These are phyloP conservation scores for Talaromyces sp. DNA, from an alignment of 2,329 filamentous ascomycete species.

Conservation along the genomic window DNA sequence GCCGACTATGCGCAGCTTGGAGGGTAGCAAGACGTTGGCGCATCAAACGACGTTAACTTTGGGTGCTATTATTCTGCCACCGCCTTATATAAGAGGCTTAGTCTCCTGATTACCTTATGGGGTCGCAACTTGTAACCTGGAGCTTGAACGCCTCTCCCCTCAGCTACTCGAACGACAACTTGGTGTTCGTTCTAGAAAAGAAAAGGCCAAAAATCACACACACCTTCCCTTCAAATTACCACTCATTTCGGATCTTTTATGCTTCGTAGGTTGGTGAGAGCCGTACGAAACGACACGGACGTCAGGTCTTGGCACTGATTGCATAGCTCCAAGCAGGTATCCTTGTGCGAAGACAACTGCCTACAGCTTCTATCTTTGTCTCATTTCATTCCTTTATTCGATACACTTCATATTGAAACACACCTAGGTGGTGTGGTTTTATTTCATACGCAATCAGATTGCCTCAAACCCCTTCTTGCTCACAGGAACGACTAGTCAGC, in stretches of 20 bases:
- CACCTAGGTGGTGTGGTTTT: not conserved
- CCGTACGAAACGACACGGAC: not conserved
- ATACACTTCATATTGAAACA: not conserved
- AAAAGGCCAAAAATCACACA: not conserved
- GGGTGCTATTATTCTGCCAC: conserved; percentile 15
- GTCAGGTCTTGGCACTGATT: conserved; percentile 8
- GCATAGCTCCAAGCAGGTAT: conserved; percentile 12
- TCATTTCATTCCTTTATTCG: not conserved
- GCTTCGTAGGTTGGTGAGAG: not conserved
- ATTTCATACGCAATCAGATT: not conserved
- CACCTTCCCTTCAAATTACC: not conserved
- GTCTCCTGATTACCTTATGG: not conserved
- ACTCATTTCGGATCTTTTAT: not conserved
- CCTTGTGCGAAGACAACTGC: not conserved
- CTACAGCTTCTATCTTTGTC: conserved; percentile 4
- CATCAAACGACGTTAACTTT: conserved; percentile 16
- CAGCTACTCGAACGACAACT: not conserved
- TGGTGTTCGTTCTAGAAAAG: not conserved
- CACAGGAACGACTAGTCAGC: not conserved
- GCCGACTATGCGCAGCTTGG: conserved; percentile 19
- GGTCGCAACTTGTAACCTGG: not conserved
- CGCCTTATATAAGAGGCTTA: conserved; percentile 16
- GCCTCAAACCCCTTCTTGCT: not conserved
- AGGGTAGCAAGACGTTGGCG: not conserved
- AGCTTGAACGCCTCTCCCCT: not conserved